Evolutionary conservation across 2,329 filamentous ascomycete species (phyloP).

Genomic region (Scedosporium apiospermum): DNA sequence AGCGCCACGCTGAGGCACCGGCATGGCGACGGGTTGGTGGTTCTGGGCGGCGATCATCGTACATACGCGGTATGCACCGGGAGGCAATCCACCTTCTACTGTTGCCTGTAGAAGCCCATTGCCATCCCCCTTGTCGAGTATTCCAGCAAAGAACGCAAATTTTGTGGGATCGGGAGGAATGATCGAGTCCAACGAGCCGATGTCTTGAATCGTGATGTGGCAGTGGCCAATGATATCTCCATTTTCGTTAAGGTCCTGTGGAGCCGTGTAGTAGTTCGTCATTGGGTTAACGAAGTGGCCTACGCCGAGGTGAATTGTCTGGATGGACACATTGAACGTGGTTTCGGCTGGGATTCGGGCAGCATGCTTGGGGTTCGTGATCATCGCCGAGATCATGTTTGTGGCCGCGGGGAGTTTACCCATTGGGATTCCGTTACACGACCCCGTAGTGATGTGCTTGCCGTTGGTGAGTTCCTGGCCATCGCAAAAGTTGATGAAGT

Average conservation of each 20-base stretch:
- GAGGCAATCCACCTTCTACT: constrained; percentile 34
- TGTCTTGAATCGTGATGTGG: constrained; percentile 42
- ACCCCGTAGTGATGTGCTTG: constrained; percentile 35
- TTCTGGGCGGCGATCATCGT: constrained; percentile 40
- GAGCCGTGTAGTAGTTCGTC: constrained; percentile 43
- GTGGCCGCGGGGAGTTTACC: constrained; percentile 40
- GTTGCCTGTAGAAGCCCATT: constrained; percentile 32
- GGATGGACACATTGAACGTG: constrained; percentile 36
- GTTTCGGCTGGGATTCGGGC: constrained; percentile 26
- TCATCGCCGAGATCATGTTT: constrained; percentile 47
- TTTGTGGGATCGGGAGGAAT: constrained; percentile 23
- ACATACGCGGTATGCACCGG: constrained; percentile 40
- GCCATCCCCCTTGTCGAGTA: constrained; percentile 40
- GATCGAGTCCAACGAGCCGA: constrained; percentile 25
- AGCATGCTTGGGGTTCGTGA: constrained; percentile 33
- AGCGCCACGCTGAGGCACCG: constrained; percentile 41
- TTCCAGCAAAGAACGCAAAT: constrained; percentile 49
- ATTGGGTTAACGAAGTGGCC: constrained; percentile 46
- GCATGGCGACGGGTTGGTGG: constrained; percentile 50
- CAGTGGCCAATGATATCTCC: constrained; percentile 33
- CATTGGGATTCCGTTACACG: constrained; percentile 50
- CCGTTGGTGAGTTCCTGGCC: constrained; percentile 46
- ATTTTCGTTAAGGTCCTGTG: constrained; percentile 35
- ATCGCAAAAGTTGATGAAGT: constrained; percentile 52
- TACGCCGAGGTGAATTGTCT: constrained; percentile 37